Base-by-base conservation (phyloP, 1,284 basidiomycete species). In the Microbotryomycetes sp. region DNA sequence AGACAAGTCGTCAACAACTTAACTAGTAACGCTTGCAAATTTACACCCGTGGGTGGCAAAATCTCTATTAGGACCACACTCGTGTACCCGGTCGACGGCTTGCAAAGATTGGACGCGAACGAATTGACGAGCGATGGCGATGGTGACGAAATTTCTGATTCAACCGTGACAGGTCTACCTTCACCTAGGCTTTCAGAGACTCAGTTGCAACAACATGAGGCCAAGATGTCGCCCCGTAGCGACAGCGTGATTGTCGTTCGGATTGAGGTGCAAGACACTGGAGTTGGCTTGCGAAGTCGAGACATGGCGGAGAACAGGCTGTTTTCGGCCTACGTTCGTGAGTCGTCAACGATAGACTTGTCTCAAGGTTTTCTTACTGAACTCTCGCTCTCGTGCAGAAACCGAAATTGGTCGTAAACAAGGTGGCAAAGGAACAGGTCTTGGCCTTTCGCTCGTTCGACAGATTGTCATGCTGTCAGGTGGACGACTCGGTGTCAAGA, bases 381-480 rank as follows among this genome's bases (percentile, higher is more conserved):
- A n/a, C 15, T 7, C 2, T 48, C 47, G 22, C 6, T 25, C 66
- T 1, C 69, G 67, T 30, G 69, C 69, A 3, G 69, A 78, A 63
- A 80, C 78, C 6, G 78, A 79, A 60, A 77, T 79, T 42, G 90
- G 89, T 6, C 81, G 87, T 61, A 81, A 85, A 70, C 91, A 93
- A 78, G 87, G 81, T 77, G 64, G 63, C 4, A 67, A 67, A 32
- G 67, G 67, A 3, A 59, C 56, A 15, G 56, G 58, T 1, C 60
- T 72, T n/a, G 91, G 90, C 15, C 76, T 93, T 23, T 89, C 89
- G 2, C 81, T 93, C 23, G 89, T 92, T n/a, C 81, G 89, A 46
- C 88, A 90, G 73, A 92, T 94, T 60, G 87, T 94, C 66, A 89
- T 87, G 75, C 79, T 90, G 32, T 86, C 82, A 58, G 85, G 86